Conservation (phyloP, 176 grass and related monocot genomes). For the Areca catechu region DNA sequence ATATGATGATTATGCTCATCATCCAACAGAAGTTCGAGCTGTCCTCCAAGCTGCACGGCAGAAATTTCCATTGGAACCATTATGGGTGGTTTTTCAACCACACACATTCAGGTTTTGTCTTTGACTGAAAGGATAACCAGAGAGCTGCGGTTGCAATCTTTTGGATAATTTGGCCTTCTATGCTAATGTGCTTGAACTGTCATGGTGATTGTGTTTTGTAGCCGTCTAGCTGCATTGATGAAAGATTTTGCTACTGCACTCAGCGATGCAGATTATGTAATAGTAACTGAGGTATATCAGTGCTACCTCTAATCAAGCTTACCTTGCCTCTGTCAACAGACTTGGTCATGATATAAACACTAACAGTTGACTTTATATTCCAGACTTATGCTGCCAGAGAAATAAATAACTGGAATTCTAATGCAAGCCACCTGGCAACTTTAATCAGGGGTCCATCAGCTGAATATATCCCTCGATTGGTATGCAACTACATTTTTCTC, state of each 20-base stretch:
- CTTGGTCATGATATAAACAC: too few species aligned
- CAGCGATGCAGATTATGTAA: slow-evolving; percentile 1
- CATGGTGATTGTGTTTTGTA: neutral
- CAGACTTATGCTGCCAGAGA: slow-evolving; percentile 12
- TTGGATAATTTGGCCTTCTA: neutral
- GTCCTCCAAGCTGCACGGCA: slow-evolving; percentile 12
- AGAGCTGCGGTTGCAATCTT: neutral
- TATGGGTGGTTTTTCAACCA: slow-evolving; percentile 15
- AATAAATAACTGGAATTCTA: slow-evolving; percentile 6
- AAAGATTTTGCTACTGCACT: slow-evolving; percentile 4
- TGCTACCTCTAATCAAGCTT: neutral
- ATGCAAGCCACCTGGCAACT: neutral
- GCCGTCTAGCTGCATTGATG: slow-evolving; percentile 7
- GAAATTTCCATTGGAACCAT: neutral
- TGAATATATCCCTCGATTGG: slow-evolving; percentile 16
- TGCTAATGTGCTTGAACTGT: neutral
- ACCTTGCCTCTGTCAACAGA: too few species aligned
- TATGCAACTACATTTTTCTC: neutral
- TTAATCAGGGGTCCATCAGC: slow-evolving; percentile 3
- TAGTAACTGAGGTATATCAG: slow-evolving; percentile 10
- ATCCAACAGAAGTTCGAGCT: slow-evolving; percentile 14
- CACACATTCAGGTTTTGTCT: slow-evolving; percentile 16
- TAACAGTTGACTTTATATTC: neutral
- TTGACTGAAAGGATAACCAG: too few species aligned
- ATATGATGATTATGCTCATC: slow-evolving; percentile 23